Percentiles rank a stretch among this genome's conserved stretches.
Conservation (phyloP, 106 monocot genomes). For the Alisma plantagoaquatica region DNA sequence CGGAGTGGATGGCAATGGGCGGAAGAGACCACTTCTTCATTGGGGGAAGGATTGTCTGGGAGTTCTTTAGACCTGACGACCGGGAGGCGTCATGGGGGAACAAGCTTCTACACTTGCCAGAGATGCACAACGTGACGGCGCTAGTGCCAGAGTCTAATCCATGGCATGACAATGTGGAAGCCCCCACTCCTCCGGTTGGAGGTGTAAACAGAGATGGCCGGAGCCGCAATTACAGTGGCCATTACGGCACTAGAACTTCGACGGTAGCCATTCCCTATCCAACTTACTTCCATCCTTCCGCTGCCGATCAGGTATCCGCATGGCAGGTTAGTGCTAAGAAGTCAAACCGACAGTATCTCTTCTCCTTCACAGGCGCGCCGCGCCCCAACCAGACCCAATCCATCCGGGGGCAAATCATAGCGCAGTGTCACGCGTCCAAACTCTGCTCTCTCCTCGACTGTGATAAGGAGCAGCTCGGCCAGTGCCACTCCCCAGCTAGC, state of each 20-base stretch:
- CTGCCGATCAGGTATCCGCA: constrained; percentile 22
- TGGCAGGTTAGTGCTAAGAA: constrained; percentile 52
- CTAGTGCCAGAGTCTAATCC: constrained; percentile 35
- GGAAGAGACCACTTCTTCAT: constrained; percentile 39
- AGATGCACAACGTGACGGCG: constrained; percentile 23
- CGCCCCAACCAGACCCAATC: constrained; percentile 28
- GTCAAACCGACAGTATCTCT: constrained; percentile 38
- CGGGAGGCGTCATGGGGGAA: constrained; percentile 16
- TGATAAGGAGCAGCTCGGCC: background rate
- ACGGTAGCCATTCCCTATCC: constrained; percentile 43
- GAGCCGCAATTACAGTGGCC: constrained; percentile 23
- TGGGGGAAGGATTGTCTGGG: constrained; percentile 36
- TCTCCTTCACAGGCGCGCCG: constrained; percentile 58
- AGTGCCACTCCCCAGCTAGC: constrained; percentile 37
- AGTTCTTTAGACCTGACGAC: constrained; percentile 18
- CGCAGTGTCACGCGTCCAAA: background rate
- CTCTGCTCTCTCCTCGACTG: constrained; percentile 12
- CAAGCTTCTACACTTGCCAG: constrained; percentile 23
- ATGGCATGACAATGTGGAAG: constrained; percentile 9
- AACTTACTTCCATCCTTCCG: constrained; percentile 59
- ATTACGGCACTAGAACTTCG: no score
- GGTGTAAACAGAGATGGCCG: background rate
- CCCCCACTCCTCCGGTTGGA: no score
- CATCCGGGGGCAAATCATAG: constrained; percentile 12
- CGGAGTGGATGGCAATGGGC: constrained; percentile 31